Conservation (phyloP, 1,284 basidiomycete species). For the Leucoagaricus sp. region DNA sequence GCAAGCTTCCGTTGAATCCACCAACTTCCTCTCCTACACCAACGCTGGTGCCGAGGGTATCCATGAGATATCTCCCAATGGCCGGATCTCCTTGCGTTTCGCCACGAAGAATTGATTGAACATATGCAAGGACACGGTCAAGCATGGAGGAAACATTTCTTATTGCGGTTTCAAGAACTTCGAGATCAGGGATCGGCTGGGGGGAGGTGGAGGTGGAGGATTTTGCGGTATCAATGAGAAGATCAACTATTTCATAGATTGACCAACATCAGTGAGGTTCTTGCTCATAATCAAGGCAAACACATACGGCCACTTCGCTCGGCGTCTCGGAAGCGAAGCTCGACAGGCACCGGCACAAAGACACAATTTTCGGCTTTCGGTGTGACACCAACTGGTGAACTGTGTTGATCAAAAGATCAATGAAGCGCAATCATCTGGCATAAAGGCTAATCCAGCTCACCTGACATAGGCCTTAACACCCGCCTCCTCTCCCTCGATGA, state of each 20-base stretch:
- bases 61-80: constrained; percentile 91
- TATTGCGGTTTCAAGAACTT: constrained; percentile 73
- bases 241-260: constrained; percentile 60
- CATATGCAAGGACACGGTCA: constrained; percentile 85
- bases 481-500: constrained; percentile 69
- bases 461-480: constrained; percentile 90
- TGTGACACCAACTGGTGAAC: constrained; percentile 82
- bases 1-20: constrained; percentile 19
- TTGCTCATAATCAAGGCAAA: background rate
- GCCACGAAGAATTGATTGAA: constrained; percentile 80
- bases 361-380: constrained; percentile 92
- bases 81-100: constrained; percentile 83
- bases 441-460: constrained; percentile 39
- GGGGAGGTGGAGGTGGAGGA: constrained; percentile 50
- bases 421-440: background rate
- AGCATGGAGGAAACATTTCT: constrained; percentile 77
- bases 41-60: constrained; percentile 76
- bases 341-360: constrained; percentile 86
- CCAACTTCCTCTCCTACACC: constrained; percentile 71
- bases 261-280: background rate
- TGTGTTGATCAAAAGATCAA: constrained; percentile 29
- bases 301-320: constrained; percentile 85
- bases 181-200: constrained; percentile 61
- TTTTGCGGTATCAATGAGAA: constrained; percentile 61
- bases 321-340: constrained; percentile 78